These are phyloP conservation scores for Trifolium subterraneum DNA, from an alignment of 306 rosid species.

Conservation along the genomic window DNA sequence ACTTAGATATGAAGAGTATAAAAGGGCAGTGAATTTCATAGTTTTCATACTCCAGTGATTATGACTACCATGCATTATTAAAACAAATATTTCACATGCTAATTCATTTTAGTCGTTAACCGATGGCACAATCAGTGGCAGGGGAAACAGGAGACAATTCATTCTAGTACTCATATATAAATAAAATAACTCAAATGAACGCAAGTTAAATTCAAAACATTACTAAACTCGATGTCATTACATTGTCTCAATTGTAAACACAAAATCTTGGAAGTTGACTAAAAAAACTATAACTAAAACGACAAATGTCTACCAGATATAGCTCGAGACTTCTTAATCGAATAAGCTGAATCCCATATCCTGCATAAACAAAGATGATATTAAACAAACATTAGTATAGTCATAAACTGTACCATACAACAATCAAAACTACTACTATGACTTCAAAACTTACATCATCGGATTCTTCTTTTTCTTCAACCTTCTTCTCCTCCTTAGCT, in stretches of 20 bases:
- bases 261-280: slow-evolving; percentile 40
- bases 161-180: not conserved
- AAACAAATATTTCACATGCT: not conserved
- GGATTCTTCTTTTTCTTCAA: slow-evolving; percentile 75
- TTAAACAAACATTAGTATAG: not conserved
- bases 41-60: too few species aligned
- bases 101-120: not conserved
- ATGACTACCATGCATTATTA: not conserved
- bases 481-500: slow-evolving; percentile 79
- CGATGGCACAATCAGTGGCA: not conserved
- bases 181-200: not conserved
- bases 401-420: not conserved
- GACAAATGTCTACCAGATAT: slow-evolving; percentile 31
- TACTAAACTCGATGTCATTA: slow-evolving; percentile 30
- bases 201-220: slow-evolving; percentile 32
- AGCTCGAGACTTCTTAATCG: slow-evolving; percentile 45
- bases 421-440: not conserved
- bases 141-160: not conserved
- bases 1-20: too few species aligned
- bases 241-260: slow-evolving; percentile 40
- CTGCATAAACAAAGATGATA: slow-evolving; percentile 47
- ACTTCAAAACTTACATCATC: slow-evolving; percentile 65
- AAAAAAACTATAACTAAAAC: slow-evolving; percentile 41
- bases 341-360: slow-evolving; percentile 83
- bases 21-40: too few species aligned